phyloP scores from a whole-genome alignment of 2,329 filamentous ascomycete species.

The Onygena corvina region DNA sequence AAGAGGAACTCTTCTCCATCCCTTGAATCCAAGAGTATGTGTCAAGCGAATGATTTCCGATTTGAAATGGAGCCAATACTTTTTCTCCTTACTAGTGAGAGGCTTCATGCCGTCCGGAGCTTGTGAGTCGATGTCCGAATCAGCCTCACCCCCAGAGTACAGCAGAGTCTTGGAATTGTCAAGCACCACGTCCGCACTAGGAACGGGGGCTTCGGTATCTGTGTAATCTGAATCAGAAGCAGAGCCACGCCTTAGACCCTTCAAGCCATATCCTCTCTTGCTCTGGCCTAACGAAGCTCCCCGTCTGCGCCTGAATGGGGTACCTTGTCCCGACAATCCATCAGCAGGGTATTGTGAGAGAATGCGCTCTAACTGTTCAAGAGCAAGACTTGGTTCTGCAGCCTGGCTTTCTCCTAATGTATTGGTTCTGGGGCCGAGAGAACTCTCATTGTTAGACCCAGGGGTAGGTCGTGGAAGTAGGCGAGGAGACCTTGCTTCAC shows the following conservation, averaged over 20 bases:
- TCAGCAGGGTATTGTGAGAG: slow-evolving; percentile 29
- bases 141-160: slow-evolving; percentile 49
- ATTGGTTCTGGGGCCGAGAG: not conserved
- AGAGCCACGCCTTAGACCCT: slow-evolving; percentile 33
- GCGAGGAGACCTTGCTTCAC: slow-evolving; percentile 19
- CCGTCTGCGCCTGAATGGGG: slow-evolving; percentile 14
- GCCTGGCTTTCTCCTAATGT: slow-evolving; percentile 27
- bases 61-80: slow-evolving; percentile 79
- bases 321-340: slow-evolving; percentile 20
- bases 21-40: slow-evolving; percentile 80
- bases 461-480: not conserved
- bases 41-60: slow-evolving; percentile 78
- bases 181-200: slow-evolving; percentile 68
- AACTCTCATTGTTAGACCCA: not conserved
- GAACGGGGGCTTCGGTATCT: slow-evolving; percentile 72
- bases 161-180: slow-evolving; percentile 84
- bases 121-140: slow-evolving; percentile 23
- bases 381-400: slow-evolving; percentile 58
- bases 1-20: slow-evolving; percentile 70
- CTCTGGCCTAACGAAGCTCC: slow-evolving; percentile 8
- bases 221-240: slow-evolving; percentile 78
- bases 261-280: slow-evolving; percentile 19
- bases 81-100: slow-evolving; percentile 52
- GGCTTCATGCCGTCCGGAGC: slow-evolving; percentile 30
- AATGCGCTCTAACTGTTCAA: slow-evolving; percentile 73